phyloP scores from a whole-genome alignment of 1,139 yeast species.

The Suhomyces coccinellae region DNA sequence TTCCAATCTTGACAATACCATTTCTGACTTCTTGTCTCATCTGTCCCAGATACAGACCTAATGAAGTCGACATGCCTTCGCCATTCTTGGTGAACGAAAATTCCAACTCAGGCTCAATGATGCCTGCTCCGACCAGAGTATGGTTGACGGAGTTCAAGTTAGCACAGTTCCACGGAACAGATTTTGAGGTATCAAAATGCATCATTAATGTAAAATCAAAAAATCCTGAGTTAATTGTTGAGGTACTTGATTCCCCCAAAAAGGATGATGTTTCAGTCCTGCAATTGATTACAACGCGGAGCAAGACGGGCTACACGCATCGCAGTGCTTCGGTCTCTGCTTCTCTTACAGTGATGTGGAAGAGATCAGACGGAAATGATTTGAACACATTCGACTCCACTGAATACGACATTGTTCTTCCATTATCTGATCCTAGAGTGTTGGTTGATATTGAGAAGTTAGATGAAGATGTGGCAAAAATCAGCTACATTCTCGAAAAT shows the following conservation, averaged over 20 bases:
- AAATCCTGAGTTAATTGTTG: conserved; percentile 33
- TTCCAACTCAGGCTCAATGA: conserved; percentile 20
- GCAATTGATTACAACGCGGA: conserved; percentile 36
- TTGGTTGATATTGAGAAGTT: conserved; percentile 37
- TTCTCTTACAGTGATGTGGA: conserved; percentile 35
- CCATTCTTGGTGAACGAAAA: conserved; percentile 34
- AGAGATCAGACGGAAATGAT: conserved; percentile 21
- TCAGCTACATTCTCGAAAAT: conserved; percentile 64
- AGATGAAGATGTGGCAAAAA: conserved; percentile 20
- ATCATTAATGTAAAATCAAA: conserved; percentile 28
- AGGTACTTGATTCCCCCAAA: conserved; percentile 15
- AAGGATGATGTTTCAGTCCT: conserved; percentile 6
- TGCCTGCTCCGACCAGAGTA: conserved; percentile 47
- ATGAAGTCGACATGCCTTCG: conserved; percentile 39
- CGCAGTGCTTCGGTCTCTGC: conserved; percentile 38
- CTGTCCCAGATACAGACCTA: conserved; percentile 24
- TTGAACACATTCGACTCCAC: conserved; percentile 31
- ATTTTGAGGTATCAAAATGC: conserved; percentile 25
- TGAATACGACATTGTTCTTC: conserved; percentile 54
- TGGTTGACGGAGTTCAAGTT: conserved; percentile 44
- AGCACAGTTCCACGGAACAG: conserved; percentile 8
- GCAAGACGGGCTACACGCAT: conserved; percentile 42
- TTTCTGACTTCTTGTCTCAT: conserved; percentile 23
- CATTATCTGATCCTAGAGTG: conserved; percentile 71
- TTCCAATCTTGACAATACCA: conserved; percentile 38